Evolutionary conservation across 345 rosid genomes (phyloP).

Genomic region (Lumnitzera racemosa): DNA sequence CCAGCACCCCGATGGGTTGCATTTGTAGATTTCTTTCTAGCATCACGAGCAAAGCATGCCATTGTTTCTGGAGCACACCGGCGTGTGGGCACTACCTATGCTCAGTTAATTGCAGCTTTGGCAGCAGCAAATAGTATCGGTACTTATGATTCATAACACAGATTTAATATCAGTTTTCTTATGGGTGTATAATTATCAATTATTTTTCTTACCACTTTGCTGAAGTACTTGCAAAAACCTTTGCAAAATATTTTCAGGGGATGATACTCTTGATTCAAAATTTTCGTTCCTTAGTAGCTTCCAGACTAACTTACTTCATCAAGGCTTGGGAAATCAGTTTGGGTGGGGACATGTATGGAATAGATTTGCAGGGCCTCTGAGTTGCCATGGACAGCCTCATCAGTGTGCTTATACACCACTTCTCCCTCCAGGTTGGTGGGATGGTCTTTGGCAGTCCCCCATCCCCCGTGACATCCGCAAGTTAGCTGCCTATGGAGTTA

Average conservation of each 20-base stretch:
- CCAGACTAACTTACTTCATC: constrained; percentile 60
- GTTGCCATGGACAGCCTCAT: constrained; percentile 61
- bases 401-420: constrained; percentile 91
- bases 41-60: constrained; percentile 69
- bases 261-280: constrained; percentile 35
- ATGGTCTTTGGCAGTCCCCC: constrained; percentile 91
- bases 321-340: constrained; percentile 64
- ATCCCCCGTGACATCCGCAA: constrained; percentile 58
- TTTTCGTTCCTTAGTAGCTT: constrained; percentile 84
- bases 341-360: constrained; percentile 99
- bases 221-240: not conserved
- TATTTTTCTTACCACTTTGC: not conserved
- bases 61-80: constrained; percentile 85
- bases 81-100: constrained; percentile 91
- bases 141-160: constrained; percentile 13
- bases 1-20: constrained; percentile 99
- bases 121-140: constrained; percentile 84
- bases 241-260: constrained; percentile 36
- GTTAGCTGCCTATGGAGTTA: constrained; percentile 60
- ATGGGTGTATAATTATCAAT: no score
- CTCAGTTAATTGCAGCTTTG: constrained; percentile 80
- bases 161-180: not conserved
- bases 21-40: constrained; percentile 95
- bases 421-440: constrained; percentile 99
- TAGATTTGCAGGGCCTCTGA: constrained; percentile 86